Percentiles rank a stretch among this genome's conserved stretches.
Conservation (phyloP, 495 filamentous ascomycete genomes). For the Podospora bellae-mahoneyi region DNA sequence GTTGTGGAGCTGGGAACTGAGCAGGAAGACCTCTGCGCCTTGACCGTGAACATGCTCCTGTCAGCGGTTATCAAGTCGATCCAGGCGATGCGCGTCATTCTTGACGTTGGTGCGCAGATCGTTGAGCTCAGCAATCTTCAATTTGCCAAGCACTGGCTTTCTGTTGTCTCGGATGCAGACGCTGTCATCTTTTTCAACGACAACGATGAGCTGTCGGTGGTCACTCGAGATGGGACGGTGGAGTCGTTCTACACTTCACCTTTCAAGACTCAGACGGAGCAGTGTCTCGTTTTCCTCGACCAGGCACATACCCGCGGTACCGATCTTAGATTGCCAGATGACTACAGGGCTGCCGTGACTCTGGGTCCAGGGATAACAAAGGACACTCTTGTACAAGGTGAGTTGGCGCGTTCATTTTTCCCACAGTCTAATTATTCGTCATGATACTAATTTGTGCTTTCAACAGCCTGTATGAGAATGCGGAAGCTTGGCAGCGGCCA, state of each 20-base stretch:
- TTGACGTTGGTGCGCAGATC: constrained; percentile 74
- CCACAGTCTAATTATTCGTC: neutral
- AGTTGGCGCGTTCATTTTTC: constrained; percentile 53
- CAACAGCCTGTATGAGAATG: constrained; percentile 61
- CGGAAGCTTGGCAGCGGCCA: constrained; percentile 59
- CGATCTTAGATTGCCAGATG: constrained; percentile 61
- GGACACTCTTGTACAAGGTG: constrained; percentile 67
- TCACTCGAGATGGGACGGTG: constrained; percentile 41
- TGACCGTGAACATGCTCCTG: constrained; percentile 46
- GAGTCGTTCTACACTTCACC: constrained; percentile 58
- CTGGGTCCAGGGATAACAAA: constrained; percentile 67
- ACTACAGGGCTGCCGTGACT: constrained; percentile 64
- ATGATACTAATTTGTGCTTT: neutral
- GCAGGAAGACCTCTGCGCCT: constrained; percentile 20
- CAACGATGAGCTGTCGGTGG: constrained; percentile 47
- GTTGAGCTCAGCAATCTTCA: constrained; percentile 58
- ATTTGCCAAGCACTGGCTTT: constrained; percentile 52
- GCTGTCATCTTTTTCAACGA: constrained; percentile 57
- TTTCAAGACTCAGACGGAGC: constrained; percentile 51
- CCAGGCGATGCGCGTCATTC: constrained; percentile 53
- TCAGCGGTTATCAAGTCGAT: constrained; percentile 38
- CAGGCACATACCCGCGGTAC: constrained; percentile 74
- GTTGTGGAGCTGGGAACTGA: constrained; percentile 35
- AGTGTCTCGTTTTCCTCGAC: constrained; percentile 49
- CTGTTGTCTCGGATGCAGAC: constrained; percentile 25